Evolutionary conservation across 2,329 filamentous ascomycete genomes (phyloP).

Genomic region (Alternaria metachromatica): DNA sequence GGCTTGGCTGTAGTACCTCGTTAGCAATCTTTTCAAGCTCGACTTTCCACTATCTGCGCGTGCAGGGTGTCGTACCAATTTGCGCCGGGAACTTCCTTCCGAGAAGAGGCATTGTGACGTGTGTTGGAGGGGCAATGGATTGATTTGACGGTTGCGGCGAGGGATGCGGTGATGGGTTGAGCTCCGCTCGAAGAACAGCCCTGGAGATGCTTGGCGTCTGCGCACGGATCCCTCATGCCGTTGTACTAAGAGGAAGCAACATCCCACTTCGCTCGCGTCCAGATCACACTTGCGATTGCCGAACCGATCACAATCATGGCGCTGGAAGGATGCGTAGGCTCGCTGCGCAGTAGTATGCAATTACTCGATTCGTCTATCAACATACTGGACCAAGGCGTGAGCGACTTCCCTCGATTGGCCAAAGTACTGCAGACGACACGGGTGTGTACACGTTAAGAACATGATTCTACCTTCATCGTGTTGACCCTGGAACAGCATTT

Average conservation of each 20-base stretch:
- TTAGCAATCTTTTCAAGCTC: conserved; percentile 35
- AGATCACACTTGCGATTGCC: not conserved
- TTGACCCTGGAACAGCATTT: conserved; percentile 70
- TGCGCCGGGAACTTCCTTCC: conserved; percentile 60
- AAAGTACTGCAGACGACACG: conserved; percentile 69
- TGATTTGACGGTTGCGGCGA: conserved; percentile 38
- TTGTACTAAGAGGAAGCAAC: conserved; percentile 5
- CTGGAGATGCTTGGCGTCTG: conserved; percentile 39
- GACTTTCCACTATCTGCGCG: not conserved
- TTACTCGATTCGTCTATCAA: conserved; percentile 68
- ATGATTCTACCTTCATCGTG: not conserved
- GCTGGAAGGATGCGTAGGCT: conserved; percentile 66
- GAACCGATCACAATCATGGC: conserved; percentile 25
- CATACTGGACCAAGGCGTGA: conserved; percentile 67
- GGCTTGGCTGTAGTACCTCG: conserved; percentile 72
- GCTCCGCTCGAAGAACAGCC: conserved; percentile 26
- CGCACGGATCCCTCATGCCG: conserved; percentile 9
- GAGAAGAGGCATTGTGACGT: conserved; percentile 54
- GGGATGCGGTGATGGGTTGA: conserved; percentile 35
- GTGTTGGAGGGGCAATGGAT: conserved; percentile 40
- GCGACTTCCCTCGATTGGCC: conserved; percentile 67
- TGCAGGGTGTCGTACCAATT: conserved; percentile 52
- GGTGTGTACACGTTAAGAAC: conserved; percentile 49
- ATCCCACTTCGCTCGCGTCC: not conserved
- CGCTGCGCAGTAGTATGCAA: conserved; percentile 66